These are phyloP conservation scores for Cercospora canescens DNA, from an alignment of 2,329 filamentous ascomycete species.

Conservation along the genomic window DNA sequence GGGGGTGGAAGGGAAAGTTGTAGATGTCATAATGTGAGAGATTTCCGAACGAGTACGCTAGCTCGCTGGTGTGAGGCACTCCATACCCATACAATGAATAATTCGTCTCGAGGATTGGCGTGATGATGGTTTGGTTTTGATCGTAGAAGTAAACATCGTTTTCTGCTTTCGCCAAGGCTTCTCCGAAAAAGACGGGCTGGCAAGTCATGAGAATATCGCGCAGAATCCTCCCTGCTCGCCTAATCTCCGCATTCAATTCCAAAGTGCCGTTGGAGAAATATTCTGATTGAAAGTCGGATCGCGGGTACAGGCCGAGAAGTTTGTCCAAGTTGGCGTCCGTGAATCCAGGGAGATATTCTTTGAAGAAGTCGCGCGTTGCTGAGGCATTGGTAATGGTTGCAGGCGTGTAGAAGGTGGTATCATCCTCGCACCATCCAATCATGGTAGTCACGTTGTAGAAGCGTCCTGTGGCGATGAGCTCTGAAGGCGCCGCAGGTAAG, in stretches of 20 bases:
- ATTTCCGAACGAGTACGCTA: conserved; percentile 53
- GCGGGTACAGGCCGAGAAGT: conserved; percentile 38
- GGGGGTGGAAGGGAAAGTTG: conserved; percentile 37
- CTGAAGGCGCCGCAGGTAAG: conserved; percentile 44
- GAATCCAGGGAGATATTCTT: conserved; percentile 42
- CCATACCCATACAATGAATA: conserved; percentile 44
- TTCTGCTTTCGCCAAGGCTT: conserved; percentile 40
- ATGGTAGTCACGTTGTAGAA: conserved; percentile 44
- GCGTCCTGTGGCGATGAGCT: conserved; percentile 39
- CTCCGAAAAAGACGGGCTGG: conserved; percentile 47
- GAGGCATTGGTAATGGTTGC: conserved; percentile 38
- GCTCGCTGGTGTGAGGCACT: conserved; percentile 54
- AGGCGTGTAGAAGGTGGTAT: conserved; percentile 38
- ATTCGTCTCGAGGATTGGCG: conserved; percentile 41
- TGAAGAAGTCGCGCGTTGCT: conserved; percentile 42
- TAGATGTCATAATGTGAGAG: conserved; percentile 44
- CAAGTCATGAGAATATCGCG: conserved; percentile 56
- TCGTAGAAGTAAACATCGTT: conserved; percentile 51
- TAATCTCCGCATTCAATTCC: conserved; percentile 49
- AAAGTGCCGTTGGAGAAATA: conserved; percentile 30
- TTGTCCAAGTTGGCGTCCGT: conserved; percentile 28
- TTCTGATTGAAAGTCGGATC: conserved; percentile 46
- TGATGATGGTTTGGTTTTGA: conserved; percentile 58
- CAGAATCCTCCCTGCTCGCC: conserved; percentile 51
- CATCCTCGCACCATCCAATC: conserved; percentile 47